Evolutionary conservation across 176 grass and related monocot species (phyloP).

Genomic region (Musa schizocarpa): DNA sequence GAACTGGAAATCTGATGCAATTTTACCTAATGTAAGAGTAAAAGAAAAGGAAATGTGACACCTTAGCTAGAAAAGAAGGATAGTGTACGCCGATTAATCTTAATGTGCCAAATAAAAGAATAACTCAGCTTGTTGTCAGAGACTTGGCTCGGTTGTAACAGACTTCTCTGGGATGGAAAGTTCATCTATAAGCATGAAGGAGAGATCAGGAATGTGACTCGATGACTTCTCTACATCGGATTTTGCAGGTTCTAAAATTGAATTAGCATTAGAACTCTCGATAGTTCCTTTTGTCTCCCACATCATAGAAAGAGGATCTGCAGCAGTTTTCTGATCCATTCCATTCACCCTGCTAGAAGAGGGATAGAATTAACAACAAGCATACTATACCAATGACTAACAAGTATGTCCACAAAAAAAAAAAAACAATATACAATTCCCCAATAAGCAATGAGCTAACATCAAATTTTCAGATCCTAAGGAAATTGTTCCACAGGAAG

Average conservation of each 20-base stretch:
- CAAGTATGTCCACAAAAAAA: background rate
- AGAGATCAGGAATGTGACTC: background rate
- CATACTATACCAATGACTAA: background rate
- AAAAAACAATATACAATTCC: background rate
- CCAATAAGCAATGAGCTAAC: background rate
- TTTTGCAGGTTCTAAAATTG: background rate
- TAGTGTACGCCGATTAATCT: background rate
- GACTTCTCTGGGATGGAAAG: conserved; percentile 1
- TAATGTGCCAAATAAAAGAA: background rate
- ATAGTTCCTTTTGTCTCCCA: background rate
- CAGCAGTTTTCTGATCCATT: background rate
- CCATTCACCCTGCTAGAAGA: background rate
- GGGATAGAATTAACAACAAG: background rate
- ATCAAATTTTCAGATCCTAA: no score
- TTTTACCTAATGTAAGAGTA: background rate
- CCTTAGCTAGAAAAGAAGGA: background rate
- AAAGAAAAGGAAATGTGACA: background rate
- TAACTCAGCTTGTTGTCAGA: background rate
- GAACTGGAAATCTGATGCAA: background rate
- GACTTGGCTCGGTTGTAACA: background rate
- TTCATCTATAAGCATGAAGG: background rate
- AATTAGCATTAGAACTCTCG: background rate
- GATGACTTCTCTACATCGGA: background rate
- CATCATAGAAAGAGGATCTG: background rate
- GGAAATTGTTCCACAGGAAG: no score